Conservation (phyloP, 768 basidiomycete species). For the Mycena belliarum region DNA sequence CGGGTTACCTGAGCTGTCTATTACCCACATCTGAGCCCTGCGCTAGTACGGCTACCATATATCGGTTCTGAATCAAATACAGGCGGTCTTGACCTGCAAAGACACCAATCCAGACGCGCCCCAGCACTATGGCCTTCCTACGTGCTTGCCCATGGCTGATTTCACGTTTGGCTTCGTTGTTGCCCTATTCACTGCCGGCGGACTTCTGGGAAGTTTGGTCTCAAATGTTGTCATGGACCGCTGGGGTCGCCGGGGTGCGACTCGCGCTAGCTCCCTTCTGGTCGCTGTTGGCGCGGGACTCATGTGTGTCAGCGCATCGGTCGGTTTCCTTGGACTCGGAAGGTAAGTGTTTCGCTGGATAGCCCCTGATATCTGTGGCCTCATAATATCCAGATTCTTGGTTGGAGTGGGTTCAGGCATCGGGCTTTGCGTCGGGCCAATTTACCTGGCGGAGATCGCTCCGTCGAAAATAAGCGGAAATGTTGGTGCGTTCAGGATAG, state of each 20-base stretch:
- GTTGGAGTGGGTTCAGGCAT: conserved; percentile 74
- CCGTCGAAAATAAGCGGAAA: conserved; percentile 74
- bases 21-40: neutral
- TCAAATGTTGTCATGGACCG: conserved; percentile 72
- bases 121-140: conserved; percentile 47
- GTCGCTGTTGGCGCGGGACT: conserved; percentile 59
- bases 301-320: conserved; percentile 65
- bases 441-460: conserved; percentile 85
- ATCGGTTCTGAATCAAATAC: conserved; percentile 87
- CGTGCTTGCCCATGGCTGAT: conserved; percentile 81
- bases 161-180: too few species aligned
- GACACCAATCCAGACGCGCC: conserved; percentile 23
- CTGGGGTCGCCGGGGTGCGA: conserved; percentile 70
- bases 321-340: conserved; percentile 60
- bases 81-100: conserved; percentile 75
- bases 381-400: conserved; percentile 58
- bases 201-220: conserved; percentile 72
- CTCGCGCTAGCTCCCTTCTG: conserved; percentile 56
- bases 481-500: conserved; percentile 50
- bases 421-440: conserved; percentile 77
- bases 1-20: conserved; percentile 22
- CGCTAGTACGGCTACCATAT: conserved; percentile 89
- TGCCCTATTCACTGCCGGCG: conserved; percentile 84
- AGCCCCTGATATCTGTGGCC: too few species aligned
- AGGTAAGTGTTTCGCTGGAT: too few species aligned